These are phyloP conservation scores for Furculomyces boomerangus DNA, from an alignment of 371 early-diverging fungal genomes.

Conservation along the genomic window DNA sequence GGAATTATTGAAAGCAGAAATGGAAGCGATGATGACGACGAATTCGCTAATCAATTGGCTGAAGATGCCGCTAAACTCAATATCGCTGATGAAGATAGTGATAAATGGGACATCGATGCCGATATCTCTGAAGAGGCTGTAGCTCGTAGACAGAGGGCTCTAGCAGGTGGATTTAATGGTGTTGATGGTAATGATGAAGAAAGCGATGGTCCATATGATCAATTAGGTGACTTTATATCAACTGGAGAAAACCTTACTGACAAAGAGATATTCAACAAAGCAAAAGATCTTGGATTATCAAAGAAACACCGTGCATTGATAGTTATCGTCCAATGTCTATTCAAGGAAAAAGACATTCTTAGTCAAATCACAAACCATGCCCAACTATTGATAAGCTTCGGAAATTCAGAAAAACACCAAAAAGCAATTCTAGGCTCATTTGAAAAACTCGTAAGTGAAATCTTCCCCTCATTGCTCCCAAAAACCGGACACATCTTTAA, in stretches of 20 bases:
- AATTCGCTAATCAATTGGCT: slow-evolving; percentile 19
- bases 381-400: slow-evolving; percentile 44
- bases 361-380: slow-evolving; percentile 45
- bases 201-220: slow-evolving; percentile 44
- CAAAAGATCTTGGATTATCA: slow-evolving; percentile 52
- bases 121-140: slow-evolving; percentile 68
- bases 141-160: slow-evolving; percentile 51
- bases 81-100: slow-evolving; percentile 30
- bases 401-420: slow-evolving; percentile 64
- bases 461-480: slow-evolving; percentile 42
- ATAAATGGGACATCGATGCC: slow-evolving; percentile 62
- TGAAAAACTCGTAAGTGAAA: slow-evolving; percentile 64
- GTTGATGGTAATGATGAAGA: slow-evolving; percentile 34
- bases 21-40: slow-evolving; percentile 13
- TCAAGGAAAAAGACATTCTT: slow-evolving; percentile 36
- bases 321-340: slow-evolving; percentile 54
- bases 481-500: slow-evolving; percentile 67
- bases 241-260: slow-evolving; percentile 25
- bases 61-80: slow-evolving; percentile 7
- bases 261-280: slow-evolving; percentile 55
- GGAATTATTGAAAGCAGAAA: slow-evolving; percentile 22
- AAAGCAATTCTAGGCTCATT: slow-evolving; percentile 79
- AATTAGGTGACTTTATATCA: slow-evolving; percentile 43
- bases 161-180: slow-evolving; percentile 19
- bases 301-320: slow-evolving; percentile 56